Evolutionary conservation across 208 protist genomes (phyloP), one percentile per base, ranked within the genome.

Genomic region (Crithidia brevicula): DNA sequence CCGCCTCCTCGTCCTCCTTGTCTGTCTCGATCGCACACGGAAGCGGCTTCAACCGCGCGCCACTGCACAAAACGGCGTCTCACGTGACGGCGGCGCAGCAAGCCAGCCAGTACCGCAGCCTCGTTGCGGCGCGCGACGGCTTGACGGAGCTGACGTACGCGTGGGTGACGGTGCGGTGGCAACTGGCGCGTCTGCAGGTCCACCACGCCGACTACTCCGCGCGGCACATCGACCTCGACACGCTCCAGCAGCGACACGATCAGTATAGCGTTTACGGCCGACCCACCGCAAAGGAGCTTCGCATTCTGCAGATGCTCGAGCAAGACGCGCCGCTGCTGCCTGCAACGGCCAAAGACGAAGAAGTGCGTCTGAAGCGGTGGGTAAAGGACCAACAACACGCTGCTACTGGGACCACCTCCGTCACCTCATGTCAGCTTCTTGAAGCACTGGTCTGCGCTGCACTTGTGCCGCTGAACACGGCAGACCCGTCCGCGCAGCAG

Each of bases 251-350:
- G 46, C 85, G 90, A 13, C 87, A 95, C 33, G 68, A 74, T 15
- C 77, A 89, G 49, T 72, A 79, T n/a, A 69, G 70, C 38, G 73
- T 93, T 15, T 95, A 87, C 74, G 90, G 90, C 38, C 72, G 71
- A 11, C 62, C 77, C 1, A 87, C 90, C 18, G 74, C 79, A 31
- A 95, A 95, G 72, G 90, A 93, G 54, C 61, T 72, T 6, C 86
- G 87, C 69, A 71, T 95, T 33, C 77, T 92, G 13, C 50, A 68
- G 16, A 58, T 83, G 1, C 71, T 93, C 7, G 65, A 90, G 18
- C 27, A 81, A 10, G 75, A 84, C 30, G 78, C 85, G 18, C 86
- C 86, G 40, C 79, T 77, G 31, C 51, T 89, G 31, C 79, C 82
- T 7, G 58, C 74, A 25, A 74, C 58, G 6, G 75, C 75, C 16